These are phyloP conservation scores for Thelonectria olida DNA, from an alignment of 2,329 filamentous ascomycete genomes.

Conservation along the genomic window DNA sequence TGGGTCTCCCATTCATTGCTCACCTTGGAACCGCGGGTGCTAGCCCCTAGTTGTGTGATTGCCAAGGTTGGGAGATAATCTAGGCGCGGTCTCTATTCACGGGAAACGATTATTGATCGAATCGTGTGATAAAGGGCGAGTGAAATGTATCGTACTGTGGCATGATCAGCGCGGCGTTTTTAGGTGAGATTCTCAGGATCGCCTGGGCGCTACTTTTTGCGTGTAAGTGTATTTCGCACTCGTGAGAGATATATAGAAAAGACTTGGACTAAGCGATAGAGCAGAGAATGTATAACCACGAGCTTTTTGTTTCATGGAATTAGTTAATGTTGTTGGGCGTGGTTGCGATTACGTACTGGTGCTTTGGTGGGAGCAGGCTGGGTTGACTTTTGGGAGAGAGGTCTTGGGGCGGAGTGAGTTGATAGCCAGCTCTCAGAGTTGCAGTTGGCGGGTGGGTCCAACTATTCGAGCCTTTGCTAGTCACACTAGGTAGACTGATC, in stretches of 20 bases:
- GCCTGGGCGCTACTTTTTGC: not conserved
- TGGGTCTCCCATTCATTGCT: slow-evolving; percentile 26
- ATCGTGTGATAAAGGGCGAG: not conserved
- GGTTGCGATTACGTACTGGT: slow-evolving; percentile 5
- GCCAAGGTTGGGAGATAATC: not conserved
- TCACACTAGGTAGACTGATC: slow-evolving; percentile 3
- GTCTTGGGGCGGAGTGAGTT: slow-evolving; percentile 34
- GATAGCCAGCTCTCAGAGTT: slow-evolving; percentile 33
- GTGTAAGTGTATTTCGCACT: slow-evolving; percentile 19
- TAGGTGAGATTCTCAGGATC: not conserved
- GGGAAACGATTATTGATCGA: slow-evolving; percentile 1
- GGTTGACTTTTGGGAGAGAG: slow-evolving; percentile 11
- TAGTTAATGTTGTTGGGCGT: not conserved
- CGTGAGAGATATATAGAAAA: not conserved
- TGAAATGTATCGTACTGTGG: not conserved
- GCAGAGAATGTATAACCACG: not conserved
- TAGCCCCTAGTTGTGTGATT: not conserved
- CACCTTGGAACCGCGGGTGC: not conserved
- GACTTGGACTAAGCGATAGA: not conserved
- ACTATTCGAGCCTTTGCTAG: slow-evolving; percentile 4
- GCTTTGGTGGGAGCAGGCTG: not conserved
- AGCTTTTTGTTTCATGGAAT: not conserved
- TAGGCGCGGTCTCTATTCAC: not conserved
- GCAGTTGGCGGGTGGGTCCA: slow-evolving; percentile 32
- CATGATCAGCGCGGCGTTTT: slow-evolving; percentile 7